Evolutionary conservation across 2,329 filamentous ascomycete species (phyloP), one percentile per base, ranked within the genome.

Genomic region (Akanthomyces uredinophilus): DNA sequence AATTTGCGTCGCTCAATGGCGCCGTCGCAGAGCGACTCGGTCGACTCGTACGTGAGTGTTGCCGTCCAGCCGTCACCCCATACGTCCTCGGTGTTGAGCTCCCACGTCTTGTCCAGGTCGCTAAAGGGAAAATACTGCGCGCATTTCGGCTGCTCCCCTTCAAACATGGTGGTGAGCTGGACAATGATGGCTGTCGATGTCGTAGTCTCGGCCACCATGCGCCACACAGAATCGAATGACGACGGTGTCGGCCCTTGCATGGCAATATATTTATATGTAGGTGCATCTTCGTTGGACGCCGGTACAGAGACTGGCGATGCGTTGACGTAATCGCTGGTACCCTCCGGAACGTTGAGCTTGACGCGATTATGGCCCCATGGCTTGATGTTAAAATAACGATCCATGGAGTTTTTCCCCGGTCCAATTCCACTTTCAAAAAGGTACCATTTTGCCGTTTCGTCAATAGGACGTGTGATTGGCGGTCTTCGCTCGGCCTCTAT

Each of bases 111-210:
- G 11, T 83, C 78, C 4, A 84, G 81, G 18, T 81, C 72, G 47
- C 78, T 75, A 60, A 80, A 74, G 0, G 93, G 93, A 67, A 93
- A 97, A 75, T 99, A 99, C 50, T 88, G 90, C 67, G 85, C 91
- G 75, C 94, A 98, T 74, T 97, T 96, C 74, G 96, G 86, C 69
- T 84, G 79, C 63, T 85, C 83, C 37, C 83, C 81, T 74, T 98
- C 94, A 70, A 90, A 83, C 29, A 92, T 94, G 72, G 92, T 91
- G 2, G 94, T 99, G 65, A 99, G 84, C 91, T 98, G 97, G 62
- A 98, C 88, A 59, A 98, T 88, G 62, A 98, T 91, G 1, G 87
- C 92, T 2, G 89, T 86, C 51, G 87, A 86, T 29, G 78, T 71
- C 57, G 83, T 74, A 74, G 96, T 91, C 70, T 96, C 88, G 72